A percentile compares a stretch with the other conserved stretches of the same genome.
phyloP scores from a whole-genome alignment of 768 basidiomycete species.

The Russula lepida region DNA sequence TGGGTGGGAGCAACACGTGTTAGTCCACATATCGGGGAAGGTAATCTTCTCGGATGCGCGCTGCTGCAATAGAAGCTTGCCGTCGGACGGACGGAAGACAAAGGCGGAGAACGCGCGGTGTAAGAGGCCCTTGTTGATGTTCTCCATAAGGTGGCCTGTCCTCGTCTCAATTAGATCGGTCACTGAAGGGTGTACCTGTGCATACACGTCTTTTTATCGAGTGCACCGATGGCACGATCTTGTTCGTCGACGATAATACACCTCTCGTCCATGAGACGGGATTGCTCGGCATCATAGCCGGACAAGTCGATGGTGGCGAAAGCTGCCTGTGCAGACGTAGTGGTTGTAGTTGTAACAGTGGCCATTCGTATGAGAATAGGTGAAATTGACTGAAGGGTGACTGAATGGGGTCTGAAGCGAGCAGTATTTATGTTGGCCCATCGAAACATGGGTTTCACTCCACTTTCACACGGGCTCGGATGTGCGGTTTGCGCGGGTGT shows the following conservation, averaged over 20 bases:
- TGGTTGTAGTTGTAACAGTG: slow-evolving; percentile 32
- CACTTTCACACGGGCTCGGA: slow-evolving; percentile 10
- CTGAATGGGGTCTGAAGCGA: neutral
- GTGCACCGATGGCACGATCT: slow-evolving; percentile 75
- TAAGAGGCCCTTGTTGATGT: slow-evolving; percentile 86
- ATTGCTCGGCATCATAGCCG: slow-evolving; percentile 86
- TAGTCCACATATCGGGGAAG: slow-evolving; percentile 99
- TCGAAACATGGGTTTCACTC: neutral
- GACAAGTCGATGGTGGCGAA: slow-evolving; percentile 72
- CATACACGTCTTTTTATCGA: slow-evolving; percentile 95
- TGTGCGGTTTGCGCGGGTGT: slow-evolving; percentile 9
- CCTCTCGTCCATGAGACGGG: slow-evolving; percentile 90
- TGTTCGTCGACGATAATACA: slow-evolving; percentile 89
- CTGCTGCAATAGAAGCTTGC: slow-evolving; percentile 88
- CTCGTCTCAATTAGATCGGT: neutral
- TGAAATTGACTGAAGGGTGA: neutral
- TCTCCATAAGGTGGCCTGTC: slow-evolving; percentile 93
- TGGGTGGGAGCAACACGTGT: slow-evolving; percentile 98
- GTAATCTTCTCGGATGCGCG: slow-evolving; percentile 98
- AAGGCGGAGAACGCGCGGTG: slow-evolving; percentile 98
- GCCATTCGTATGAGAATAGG: slow-evolving; percentile 23
- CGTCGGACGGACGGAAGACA: slow-evolving; percentile 90
- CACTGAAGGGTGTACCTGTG: neutral
- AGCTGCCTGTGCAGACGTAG: slow-evolving; percentile 4
- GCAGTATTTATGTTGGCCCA: slow-evolving; percentile 10